These are phyloP conservation scores for Staphylotrichum longicolle DNA, from an alignment of 495 filamentous ascomycete species.

Conservation along the genomic window DNA sequence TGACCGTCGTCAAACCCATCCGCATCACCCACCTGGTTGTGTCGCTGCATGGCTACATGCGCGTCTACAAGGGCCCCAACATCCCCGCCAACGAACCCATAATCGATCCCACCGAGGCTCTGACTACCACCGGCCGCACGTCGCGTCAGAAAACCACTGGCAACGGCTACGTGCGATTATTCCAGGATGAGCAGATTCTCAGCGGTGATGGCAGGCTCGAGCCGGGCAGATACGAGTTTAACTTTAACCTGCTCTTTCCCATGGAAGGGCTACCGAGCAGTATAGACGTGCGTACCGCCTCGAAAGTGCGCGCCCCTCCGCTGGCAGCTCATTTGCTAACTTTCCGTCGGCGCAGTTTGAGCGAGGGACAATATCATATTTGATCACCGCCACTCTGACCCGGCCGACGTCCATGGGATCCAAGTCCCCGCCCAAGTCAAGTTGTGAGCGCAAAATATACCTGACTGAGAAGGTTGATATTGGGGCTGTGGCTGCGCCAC, in stretches of 20 bases:
- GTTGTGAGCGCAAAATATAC: conserved; percentile 74
- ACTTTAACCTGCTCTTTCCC: conserved; percentile 81
- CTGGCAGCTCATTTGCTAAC: conserved; percentile 25
- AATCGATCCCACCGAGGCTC: conserved; percentile 43
- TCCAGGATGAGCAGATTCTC: conserved; percentile 85
- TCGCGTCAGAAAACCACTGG: conserved; percentile 67
- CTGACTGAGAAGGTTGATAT: conserved; percentile 70
- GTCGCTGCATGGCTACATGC: conserved; percentile 81
- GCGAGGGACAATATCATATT: conserved; percentile 86
- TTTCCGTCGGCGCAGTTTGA: conserved; percentile 66
- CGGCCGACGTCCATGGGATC: conserved; percentile 72
- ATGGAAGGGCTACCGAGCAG: conserved; percentile 82
- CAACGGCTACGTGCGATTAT: conserved; percentile 80
- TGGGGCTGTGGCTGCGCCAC: conserved; percentile 51
- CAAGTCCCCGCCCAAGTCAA: conserved; percentile 60
- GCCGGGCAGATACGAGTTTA: conserved; percentile 84
- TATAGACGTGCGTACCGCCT: conserved; percentile 70
- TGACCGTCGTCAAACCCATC: conserved; percentile 77
- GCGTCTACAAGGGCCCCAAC: conserved; percentile 76
- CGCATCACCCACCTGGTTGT: conserved; percentile 90
- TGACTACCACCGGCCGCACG: conserved; percentile 45
- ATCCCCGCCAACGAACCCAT: conserved; percentile 58
- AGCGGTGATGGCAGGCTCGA: conserved; percentile 88
- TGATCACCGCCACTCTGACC: conserved; percentile 84
- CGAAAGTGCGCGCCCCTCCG: not conserved